phyloP scores from a whole-genome alignment of 257 asterid genomes.

The Primulina huaijiensis region DNA sequence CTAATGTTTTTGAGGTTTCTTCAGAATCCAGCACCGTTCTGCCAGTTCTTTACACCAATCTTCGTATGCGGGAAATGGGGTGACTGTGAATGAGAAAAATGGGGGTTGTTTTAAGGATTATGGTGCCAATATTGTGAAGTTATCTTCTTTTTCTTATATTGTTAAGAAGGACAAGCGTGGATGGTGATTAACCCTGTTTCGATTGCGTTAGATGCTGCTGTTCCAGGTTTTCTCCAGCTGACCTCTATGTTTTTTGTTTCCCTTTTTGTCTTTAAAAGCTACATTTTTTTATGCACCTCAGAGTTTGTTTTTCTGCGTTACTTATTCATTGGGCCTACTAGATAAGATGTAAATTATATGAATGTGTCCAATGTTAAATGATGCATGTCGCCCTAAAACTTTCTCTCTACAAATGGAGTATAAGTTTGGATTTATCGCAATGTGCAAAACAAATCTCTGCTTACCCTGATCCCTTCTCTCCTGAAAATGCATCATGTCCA shows the following conservation, averaged over 20 bases:
- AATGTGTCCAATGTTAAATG: too few relatives aligned
- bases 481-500: not conserved
- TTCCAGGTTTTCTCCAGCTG: constrained; percentile 45
- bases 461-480: too few relatives aligned
- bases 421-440: too few relatives aligned
- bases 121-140: constrained; percentile 56
- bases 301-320: too few relatives aligned
- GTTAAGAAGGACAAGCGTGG: constrained; percentile 82
- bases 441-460: too few relatives aligned
- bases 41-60: constrained; percentile 29
- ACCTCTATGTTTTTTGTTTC: not conserved
- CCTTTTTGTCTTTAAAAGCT: not conserved
- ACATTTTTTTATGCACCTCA: not conserved
- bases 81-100: constrained; percentile 11
- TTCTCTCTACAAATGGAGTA: too few relatives aligned
- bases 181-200: constrained; percentile 78
- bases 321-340: too few relatives aligned
- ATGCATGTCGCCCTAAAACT: too few relatives aligned
- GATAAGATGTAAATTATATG: too few relatives aligned
- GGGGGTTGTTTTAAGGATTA: constrained; percentile 38
- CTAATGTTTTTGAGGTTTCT: constrained; percentile 49
- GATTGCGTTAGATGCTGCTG: constrained; percentile 42
- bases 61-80: constrained; percentile 13
- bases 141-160: constrained; percentile 42
- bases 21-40: constrained; percentile 55